Percentiles rank a stretch among this genome's conserved stretches.
These are phyloP conservation scores for Capsicum pubescens DNA, from an alignment of 257 asterid genomes.

Conservation along the genomic window DNA sequence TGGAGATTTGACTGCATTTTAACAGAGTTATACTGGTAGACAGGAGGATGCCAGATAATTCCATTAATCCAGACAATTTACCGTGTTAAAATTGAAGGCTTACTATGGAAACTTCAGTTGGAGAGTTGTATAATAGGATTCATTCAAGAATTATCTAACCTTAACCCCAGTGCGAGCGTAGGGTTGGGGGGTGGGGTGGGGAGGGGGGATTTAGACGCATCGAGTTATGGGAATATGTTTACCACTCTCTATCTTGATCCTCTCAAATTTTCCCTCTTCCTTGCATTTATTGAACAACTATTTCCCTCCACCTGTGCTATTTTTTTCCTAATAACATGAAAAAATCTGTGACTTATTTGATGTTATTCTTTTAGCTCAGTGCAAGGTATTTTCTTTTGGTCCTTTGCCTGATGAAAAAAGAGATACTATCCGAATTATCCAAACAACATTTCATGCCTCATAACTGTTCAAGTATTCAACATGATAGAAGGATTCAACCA, in stretches of 20 bases:
- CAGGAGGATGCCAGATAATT: too few species aligned
- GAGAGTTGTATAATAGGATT: too few species aligned
- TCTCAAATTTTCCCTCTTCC: slow-evolving; percentile 4
- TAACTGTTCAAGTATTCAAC: slow-evolving; percentile 21
- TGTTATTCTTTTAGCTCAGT: slow-evolving; percentile 4
- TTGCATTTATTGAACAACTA: background rate
- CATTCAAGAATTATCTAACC: too few species aligned
- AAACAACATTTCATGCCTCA: background rate
- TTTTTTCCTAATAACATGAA: background rate
- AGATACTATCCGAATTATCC: slow-evolving; percentile 3
- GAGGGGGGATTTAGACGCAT: too few species aligned
- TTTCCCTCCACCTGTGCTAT: background rate
- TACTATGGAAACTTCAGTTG: too few species aligned
- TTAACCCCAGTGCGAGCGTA: too few species aligned
- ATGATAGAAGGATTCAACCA: background rate
- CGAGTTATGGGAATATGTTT: too few species aligned
- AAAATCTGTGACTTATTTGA: background rate
- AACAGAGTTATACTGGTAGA: too few species aligned
- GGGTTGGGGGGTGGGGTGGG: too few species aligned
- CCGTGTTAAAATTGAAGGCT: too few species aligned
- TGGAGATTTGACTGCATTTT: too few species aligned
- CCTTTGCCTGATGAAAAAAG: background rate
- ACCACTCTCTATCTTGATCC: background rate
- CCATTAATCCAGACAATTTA: too few species aligned
- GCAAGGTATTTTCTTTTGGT: slow-evolving; percentile 4